phyloP scores from a whole-genome alignment of 2,329 filamentous ascomycete species.

The Drechslera avenae region DNA sequence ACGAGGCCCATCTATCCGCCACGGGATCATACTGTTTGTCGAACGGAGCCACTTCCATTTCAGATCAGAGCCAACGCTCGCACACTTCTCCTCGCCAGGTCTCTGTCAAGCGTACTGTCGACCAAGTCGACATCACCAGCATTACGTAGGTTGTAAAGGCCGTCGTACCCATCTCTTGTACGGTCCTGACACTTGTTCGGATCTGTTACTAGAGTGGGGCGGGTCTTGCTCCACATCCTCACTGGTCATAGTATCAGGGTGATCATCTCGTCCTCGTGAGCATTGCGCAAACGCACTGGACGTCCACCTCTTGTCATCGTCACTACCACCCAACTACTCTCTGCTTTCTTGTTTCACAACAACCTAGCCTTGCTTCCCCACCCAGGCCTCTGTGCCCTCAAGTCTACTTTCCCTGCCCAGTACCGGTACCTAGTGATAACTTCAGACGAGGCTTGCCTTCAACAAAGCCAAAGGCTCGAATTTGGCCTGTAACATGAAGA shows the following conservation, averaged over 20 bases:
- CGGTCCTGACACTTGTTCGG: slow-evolving; percentile 14
- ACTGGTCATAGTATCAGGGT: slow-evolving; percentile 30
- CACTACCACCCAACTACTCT: slow-evolving; percentile 25
- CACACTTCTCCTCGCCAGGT: slow-evolving; percentile 14
- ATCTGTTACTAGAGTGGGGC: not conserved
- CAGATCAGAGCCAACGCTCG: slow-evolving; percentile 16
- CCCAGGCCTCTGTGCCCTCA: slow-evolving; percentile 21
- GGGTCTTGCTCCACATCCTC: slow-evolving; percentile 15
- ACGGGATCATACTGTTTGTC: slow-evolving; percentile 34
- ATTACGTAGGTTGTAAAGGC: slow-evolving; percentile 20
- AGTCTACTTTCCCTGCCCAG: slow-evolving; percentile 22
- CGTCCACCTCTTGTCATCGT: slow-evolving; percentile 25
- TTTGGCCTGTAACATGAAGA: slow-evolving; percentile 41
- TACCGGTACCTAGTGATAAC: slow-evolving; percentile 23
- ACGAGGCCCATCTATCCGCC: slow-evolving; percentile 26
- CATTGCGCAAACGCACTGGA: slow-evolving; percentile 36
- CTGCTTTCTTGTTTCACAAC: slow-evolving; percentile 29
- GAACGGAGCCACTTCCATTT: slow-evolving; percentile 19
- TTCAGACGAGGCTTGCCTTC: slow-evolving; percentile 10
- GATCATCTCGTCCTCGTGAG: slow-evolving; percentile 35
- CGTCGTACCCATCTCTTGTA: not conserved
- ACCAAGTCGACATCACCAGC: slow-evolving; percentile 1
- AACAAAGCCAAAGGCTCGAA: not conserved
- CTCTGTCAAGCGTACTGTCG: slow-evolving; percentile 1
- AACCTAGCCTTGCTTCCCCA: slow-evolving; percentile 22